Evolutionary conservation across 1,284 basidiomycete genomes (phyloP), one percentile per base, ranked within the genome.

Genomic region (Boletus semigastroideus): DNA sequence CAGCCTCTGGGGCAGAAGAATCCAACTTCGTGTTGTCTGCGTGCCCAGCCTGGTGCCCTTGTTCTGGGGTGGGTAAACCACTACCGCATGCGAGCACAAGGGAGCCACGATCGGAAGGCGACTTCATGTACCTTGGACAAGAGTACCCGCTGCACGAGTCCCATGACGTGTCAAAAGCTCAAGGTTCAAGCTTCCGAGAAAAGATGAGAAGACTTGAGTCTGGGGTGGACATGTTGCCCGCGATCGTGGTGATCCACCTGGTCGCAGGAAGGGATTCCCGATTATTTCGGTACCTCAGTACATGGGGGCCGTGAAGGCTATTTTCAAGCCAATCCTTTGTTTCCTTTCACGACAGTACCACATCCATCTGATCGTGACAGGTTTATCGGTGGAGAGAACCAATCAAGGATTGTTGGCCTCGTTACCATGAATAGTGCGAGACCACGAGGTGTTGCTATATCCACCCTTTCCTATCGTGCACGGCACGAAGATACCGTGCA

Each of bases 11-110:
- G 22, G 22, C 20, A 48, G 44, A 52, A 28, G 5, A 33, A 16
- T 59, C 67, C 41, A 37, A 64, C 59, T 81, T 79, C 0, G 78
- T 80, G 48, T 77, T 73, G 39, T 25, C 49, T 44, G 22, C 17
- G n/a, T 39, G 40, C 27, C n/a, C 43, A 76, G 63, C 73, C 19
- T 62, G 51, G 39, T 39, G 37, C 62, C 54, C 51, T 72, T 64
- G 62, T 36, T 33, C 38, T 13, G 38, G 33, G 31, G 36, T 36
- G 25, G 46, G 60, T 46, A 63, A 47, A 22, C 16, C 17, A 36
- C 14, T 27, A n/a, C 40, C 28, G 19, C 19, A 45, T 49, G 27
- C 38, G 39, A 47, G 33, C 19, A 22, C 14, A 16, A 42, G 11
- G 25, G 20, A 25, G 22, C 42, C 33, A 19, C 27, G n/a, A 41